phyloP scores from a whole-genome alignment of 2,329 filamentous ascomycete genomes.

The Ramularia endophylla region DNA sequence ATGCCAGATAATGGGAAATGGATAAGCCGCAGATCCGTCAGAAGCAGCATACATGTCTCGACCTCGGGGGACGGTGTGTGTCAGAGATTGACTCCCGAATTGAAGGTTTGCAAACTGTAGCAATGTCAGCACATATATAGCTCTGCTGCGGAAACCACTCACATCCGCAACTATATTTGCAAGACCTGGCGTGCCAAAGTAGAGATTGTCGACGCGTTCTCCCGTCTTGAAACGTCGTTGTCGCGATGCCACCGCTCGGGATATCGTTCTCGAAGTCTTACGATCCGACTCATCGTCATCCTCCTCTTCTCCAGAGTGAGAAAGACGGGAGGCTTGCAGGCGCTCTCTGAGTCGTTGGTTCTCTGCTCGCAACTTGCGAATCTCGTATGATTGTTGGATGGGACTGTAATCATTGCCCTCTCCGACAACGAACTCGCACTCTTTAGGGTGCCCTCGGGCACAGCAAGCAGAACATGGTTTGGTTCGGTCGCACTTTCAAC shows the following conservation, averaged over 20 bases:
- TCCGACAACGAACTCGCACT: conserved; percentile 41
- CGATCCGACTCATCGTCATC: conserved; percentile 29
- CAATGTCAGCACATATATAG: conserved; percentile 11
- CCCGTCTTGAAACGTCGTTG: conserved; percentile 34
- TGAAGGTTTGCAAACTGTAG: conserved; percentile 39
- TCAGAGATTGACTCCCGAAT: conserved; percentile 36
- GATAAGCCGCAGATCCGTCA: conserved; percentile 32
- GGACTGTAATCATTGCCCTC: conserved; percentile 43
- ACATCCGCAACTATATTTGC: conserved; percentile 45
- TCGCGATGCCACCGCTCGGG: conserved; percentile 21
- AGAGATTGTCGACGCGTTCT: conserved; percentile 41
- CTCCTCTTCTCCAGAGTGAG: conserved; percentile 33
- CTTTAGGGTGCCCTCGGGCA: conserved; percentile 42
- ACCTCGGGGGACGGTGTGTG: conserved; percentile 35
- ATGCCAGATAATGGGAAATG: conserved; percentile 41
- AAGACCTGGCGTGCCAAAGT: conserved; percentile 46
- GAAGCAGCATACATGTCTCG: conserved; percentile 37
- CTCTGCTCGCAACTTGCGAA: conserved; percentile 41
- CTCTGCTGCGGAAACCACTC: conserved; percentile 12
- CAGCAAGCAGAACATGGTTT: conserved; percentile 46
- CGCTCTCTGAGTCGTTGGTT: conserved; percentile 41
- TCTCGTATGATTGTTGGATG: conserved; percentile 44
- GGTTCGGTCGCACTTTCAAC: conserved; percentile 41
- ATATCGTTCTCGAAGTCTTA: conserved; percentile 17
- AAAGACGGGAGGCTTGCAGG: conserved; percentile 29